Evolutionary conservation across 345 rosid genomes (phyloP), one percentile per base, ranked within the genome.

Genomic region (Rhodamnia rubescens): DNA sequence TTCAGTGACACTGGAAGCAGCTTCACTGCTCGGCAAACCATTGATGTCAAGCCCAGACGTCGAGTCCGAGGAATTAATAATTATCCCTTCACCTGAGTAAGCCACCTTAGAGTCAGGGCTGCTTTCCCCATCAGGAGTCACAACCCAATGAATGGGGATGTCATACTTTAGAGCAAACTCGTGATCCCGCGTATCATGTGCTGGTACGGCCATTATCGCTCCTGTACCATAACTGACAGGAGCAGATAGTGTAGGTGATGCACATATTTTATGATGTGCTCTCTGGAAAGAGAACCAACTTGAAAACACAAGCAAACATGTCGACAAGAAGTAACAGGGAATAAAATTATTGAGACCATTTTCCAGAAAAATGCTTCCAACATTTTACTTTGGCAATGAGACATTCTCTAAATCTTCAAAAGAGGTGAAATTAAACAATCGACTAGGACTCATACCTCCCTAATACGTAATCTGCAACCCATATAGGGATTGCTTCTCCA

Each of bases 191-290:
- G 90, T 85, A 83, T 96, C 99, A 88, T 96, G 99, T 50, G 98
- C 98, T 83, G 98, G 99, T 54, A 95, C 98, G 4, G 98, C 98
- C 98, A 96, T 94, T 85, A 95, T 94, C 86, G 99, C 99, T 89
- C 98, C 99, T 18, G 99, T 96, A 88, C 99, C 98, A 87, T 96
- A 96, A 89, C 99, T 96, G 94, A 82, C 87, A 20, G 82, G 16
- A 85, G 78, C 85, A 75, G 74, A 85, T 87, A 61, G 49, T 54
- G 54, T 57, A 42, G 58, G 83, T 51, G 81, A 84, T 56, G 22
- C 81, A 57, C n/a, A 18, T 80, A 83, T 57, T 82, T 24, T 50
- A 58, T 32, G 20, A 53, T 29, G 57, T 52, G 13, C 78, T 69
- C 47, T 69, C 47, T 36, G 47, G 78, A 18, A 36, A 69, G 47